A percentile compares a stretch with the other conserved stretches of the same genome.
Evolutionary conservation across 2,329 filamentous ascomycete genomes (phyloP).

Genomic region (Diaporthe batatas): DNA sequence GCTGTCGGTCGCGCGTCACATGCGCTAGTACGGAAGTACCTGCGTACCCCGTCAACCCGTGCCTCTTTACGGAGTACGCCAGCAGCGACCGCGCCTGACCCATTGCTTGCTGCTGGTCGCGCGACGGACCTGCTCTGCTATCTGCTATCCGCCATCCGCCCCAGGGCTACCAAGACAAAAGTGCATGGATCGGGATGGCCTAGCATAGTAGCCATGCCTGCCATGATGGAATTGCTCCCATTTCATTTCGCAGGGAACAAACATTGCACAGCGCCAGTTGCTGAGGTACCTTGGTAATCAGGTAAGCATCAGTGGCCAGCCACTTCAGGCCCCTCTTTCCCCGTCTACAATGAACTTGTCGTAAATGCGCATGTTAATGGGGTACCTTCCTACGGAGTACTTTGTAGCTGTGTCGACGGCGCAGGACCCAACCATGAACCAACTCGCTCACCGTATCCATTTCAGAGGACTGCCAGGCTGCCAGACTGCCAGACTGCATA

Average conservation of each 20-base stretch:
- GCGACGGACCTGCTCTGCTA: not conserved
- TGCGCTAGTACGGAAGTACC: slow-evolving; percentile 33
- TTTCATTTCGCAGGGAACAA: not conserved
- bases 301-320: too few relatives aligned
- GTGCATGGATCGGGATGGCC: not conserved
- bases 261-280: not conserved
- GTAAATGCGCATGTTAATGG: not conserved
- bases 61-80: too few relatives aligned
- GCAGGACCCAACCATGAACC: not conserved
- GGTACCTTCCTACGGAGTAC: too few relatives aligned
- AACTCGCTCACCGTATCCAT: not conserved
- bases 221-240: not conserved
- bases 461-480: too few relatives aligned
- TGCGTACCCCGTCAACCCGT: slow-evolving; percentile 12
- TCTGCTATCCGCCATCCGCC: not conserved
- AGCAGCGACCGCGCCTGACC: slow-evolving; percentile 1
- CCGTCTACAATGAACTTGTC: not conserved
- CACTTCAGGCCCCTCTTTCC: too few relatives aligned
- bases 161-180: not conserved
- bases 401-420: too few relatives aligned
- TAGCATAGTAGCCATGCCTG: not conserved
- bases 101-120: not conserved
- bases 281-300: too few relatives aligned
- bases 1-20: slow-evolving; percentile 35
- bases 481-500: not conserved